Percentiles rank a stretch among this genome's conserved stretches.
Evolutionary conservation across 805 yeast species (phyloP).

Genomic region (Komagataella pastoris): DNA sequence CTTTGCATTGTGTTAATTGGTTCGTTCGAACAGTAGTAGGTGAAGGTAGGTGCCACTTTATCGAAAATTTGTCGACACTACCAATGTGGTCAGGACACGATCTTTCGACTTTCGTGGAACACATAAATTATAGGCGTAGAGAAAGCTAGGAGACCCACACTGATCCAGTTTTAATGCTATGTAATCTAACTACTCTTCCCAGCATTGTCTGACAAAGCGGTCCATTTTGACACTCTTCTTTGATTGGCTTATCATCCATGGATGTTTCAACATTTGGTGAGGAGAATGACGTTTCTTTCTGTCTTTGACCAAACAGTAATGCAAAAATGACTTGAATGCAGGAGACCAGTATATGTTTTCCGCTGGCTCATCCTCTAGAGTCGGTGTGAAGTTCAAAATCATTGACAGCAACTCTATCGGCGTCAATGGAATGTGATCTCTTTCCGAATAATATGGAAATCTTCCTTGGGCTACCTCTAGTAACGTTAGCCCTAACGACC

Average conservation of each 20-base stretch:
- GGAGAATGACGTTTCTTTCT: slow-evolving; percentile 80
- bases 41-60: not conserved
- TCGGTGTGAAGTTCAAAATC: slow-evolving; percentile 75
- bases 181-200: slow-evolving; percentile 24
- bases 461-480: slow-evolving; percentile 88
- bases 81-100: not conserved
- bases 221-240: slow-evolving; percentile 71
- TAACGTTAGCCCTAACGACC: slow-evolving; percentile 90
- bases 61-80: not conserved
- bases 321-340: slow-evolving; percentile 71
- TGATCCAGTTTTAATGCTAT: not conserved
- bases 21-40: not conserved
- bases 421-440: slow-evolving; percentile 32
- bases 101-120: not conserved
- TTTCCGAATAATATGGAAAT: slow-evolving; percentile 53
- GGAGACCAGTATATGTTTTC: slow-evolving; percentile 71
- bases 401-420: slow-evolving; percentile 81
- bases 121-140: not conserved
- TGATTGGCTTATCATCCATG: slow-evolving; percentile 80
- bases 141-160: no score
- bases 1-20: slow-evolving; percentile 1
- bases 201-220: slow-evolving; percentile 62
- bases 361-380: slow-evolving; percentile 61
- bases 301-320: slow-evolving; percentile 70
- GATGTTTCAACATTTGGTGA: slow-evolving; percentile 84